Base-by-base conservation (phyloP, 2,329 filamentous ascomycete species). In the Penicillium sp. region DNA sequence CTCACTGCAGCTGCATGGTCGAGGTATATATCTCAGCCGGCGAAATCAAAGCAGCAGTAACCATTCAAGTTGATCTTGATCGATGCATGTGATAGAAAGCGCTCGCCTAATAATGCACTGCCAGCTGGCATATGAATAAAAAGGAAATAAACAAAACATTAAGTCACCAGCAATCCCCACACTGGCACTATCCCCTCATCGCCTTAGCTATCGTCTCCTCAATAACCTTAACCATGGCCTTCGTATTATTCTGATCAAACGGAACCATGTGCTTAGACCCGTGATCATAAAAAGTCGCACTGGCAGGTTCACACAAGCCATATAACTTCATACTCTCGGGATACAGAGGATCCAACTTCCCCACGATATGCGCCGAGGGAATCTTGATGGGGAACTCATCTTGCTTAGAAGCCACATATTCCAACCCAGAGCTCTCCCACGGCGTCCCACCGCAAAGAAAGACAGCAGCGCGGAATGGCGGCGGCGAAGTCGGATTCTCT, bases 331-430 rank as follows among this genome's bases (percentile, higher is more conserved):
- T 51, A 6, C 67, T 55, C 20, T 64, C 51, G 2, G 61, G 37
- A 44, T 66, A 69, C 27, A 72, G 43, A 9, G 62, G 49, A 63
- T 75, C 73, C 56, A 67, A 61, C 40, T 59, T 64, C 0, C 73
- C 73, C 15, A 72, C 70, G 7, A 75, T 65, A 64, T 75, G 68
- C 10, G 70, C 66, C 13, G 73, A 74, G 3, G 70, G 71, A 21
- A 75, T 73, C n/a, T 32, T 48, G 27, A 69, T 59, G 9, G 55
- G 51, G 32, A 59, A 63, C n/a, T 45, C 54, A 42, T 50, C 55
- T 43, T 29, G 52, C 47, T 34, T 23, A 29, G 40, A 49, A 29
- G 17, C 23, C 7, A 67, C 30, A 18, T 51, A 32, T 48, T 56
- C 49, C 47, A 52, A 36, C 12, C 67, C 68, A 3, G 59, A 53